A percentile compares a stretch with the other conserved stretches of the same genome.
Evolutionary conservation across 1,284 basidiomycete species (phyloP).

Genomic region (Anthracocystis setariae): DNA sequence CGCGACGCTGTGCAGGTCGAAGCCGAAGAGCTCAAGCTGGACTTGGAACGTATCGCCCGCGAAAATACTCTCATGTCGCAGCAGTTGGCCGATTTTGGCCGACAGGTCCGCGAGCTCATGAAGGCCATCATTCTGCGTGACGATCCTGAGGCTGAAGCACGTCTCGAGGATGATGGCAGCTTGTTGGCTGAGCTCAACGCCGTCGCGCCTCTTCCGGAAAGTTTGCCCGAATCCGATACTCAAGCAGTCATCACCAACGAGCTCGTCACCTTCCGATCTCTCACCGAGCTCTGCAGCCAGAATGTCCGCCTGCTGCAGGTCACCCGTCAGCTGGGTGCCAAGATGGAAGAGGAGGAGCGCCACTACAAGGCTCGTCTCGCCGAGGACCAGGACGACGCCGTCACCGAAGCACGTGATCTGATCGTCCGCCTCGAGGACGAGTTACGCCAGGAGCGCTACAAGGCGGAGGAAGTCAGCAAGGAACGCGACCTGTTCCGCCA

Average conservation of each 20-base stretch:
- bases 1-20: conserved; percentile 69
- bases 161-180: conserved; percentile 74
- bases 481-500: conserved; percentile 87
- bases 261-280: conserved; percentile 85
- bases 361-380: conserved; percentile 53
- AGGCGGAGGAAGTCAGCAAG: conserved; percentile 81
- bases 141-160: conserved; percentile 80
- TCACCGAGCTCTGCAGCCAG: conserved; percentile 84
- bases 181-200: conserved; percentile 61
- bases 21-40: conserved; percentile 74
- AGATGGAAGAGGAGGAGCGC: conserved; percentile 68
- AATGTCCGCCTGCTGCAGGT: conserved; percentile 88
- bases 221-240: conserved; percentile 48
- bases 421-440: conserved; percentile 82
- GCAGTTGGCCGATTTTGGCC: conserved; percentile 81
- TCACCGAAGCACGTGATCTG: conserved; percentile 85
- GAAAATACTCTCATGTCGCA: conserved; percentile 78
- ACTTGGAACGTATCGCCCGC: conserved; percentile 70
- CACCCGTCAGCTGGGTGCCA: conserved; percentile 74
- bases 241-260: conserved; percentile 83
- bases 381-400: conserved; percentile 79
- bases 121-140: conserved; percentile 82
- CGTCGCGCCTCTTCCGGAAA: conserved; percentile 31
- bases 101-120: conserved; percentile 82
- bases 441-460: conserved; percentile 76